A percentile compares a stretch with the other conserved stretches of the same genome.
Conservation (phyloP, 192 early-diverging fungal genomes). For the Umbelopsis sp. region DNA sequence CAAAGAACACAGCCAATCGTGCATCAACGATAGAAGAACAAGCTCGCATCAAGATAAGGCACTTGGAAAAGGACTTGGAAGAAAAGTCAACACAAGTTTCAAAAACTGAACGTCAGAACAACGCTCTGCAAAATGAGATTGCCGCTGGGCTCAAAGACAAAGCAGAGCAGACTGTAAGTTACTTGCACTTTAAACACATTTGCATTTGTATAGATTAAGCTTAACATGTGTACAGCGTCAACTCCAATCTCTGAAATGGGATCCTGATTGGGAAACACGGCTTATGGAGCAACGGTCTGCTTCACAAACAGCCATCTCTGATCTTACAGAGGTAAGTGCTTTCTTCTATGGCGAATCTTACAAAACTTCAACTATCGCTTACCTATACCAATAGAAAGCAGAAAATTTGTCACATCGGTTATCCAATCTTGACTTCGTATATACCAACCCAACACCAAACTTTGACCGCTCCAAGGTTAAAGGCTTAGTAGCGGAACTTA, state of each 20-base stretch:
- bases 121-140: constrained; percentile 51
- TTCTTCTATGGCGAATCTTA: background rate
- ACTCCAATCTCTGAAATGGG: constrained; percentile 39
- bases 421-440: constrained; percentile 76
- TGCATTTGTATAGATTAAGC: background rate
- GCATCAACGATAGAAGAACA: constrained; percentile 78
- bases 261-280: constrained; percentile 46
- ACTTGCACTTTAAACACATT: constrained; percentile 21
- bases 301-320: constrained; percentile 27
- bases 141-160: constrained; percentile 17
- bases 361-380: background rate
- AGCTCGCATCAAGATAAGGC: constrained; percentile 74
- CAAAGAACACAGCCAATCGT: constrained; percentile 62
- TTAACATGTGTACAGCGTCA: constrained; percentile 16
- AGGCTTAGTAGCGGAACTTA: constrained; percentile 91
- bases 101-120: constrained; percentile 70
- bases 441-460: constrained; percentile 79
- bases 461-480: constrained; percentile 91
- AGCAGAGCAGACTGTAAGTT: constrained; percentile 26
- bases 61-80: constrained; percentile 72
- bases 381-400: constrained; percentile 39
- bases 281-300: constrained; percentile 35
- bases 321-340: constrained; percentile 41
- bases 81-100: constrained; percentile 68
- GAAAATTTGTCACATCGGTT: constrained; percentile 56